Evolutionary conservation across 148 eudicot genomes (phyloP), one percentile per base, ranked within the genome.

Genomic region (Silene conica): DNA sequence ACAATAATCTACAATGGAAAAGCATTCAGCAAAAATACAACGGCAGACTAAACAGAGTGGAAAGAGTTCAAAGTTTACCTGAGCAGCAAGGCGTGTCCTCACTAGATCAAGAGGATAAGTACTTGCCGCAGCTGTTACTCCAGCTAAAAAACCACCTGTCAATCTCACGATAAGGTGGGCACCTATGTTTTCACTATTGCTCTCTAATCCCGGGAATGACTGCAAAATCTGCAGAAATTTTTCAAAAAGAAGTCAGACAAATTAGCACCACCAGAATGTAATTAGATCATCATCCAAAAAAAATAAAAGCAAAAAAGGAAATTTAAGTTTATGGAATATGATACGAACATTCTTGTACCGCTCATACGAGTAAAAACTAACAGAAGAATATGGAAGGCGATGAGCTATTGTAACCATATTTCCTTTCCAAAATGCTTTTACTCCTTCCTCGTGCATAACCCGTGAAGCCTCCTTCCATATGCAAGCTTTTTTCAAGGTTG

Each of bases 361-460:
- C 78, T 94, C 97, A 73, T 87, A 95, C 14, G 96, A 86, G 79
- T 95, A 92, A 78, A 95, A 95, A 73, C 87, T 95, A 74, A 95
- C 86, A 5, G 97, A 85, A 50, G 98, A 89, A 80, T 95, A 95
- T 65, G 98, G 98, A 77, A 95, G 89, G 23, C 97, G 92, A 81
- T 95, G 98, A 75, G 89, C 90, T 69, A 95, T 87, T 0, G 98
- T 95, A 79, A 95, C 98, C 73, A 92, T 71, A 81, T 95, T 95
- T 38, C 97, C 98, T 83, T 92, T 95, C 98, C 98, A 95, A 77
- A 95, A 95, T 59, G 98, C 98, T 63, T 89, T 77, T 57, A 86
- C 66, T 74, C 98, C 97, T 86, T 95, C 98, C 83, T 95, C 98
- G 34, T 82, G 83, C 62, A 88, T 69, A 69, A 95, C 80, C 21